phyloP scores from a whole-genome alignment of 345 rosid genomes.

The Salix viminalis region DNA sequence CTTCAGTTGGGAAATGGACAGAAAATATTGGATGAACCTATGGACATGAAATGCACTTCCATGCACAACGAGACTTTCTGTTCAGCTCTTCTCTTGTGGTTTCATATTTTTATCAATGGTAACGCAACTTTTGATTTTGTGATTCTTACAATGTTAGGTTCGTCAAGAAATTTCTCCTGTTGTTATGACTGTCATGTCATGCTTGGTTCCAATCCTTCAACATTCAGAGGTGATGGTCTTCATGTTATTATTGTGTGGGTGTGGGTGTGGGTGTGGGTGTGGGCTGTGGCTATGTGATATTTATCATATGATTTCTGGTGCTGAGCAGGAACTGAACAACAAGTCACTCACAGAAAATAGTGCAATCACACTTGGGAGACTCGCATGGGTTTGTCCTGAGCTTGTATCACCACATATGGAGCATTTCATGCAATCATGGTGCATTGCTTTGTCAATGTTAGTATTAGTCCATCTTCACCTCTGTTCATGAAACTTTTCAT shows the following conservation, averaged over 20 bases:
- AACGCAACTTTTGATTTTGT: neutral
- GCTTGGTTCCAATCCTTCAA: slow-evolving; percentile 75
- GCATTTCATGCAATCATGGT: slow-evolving; percentile 98
- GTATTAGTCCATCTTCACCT: slow-evolving; percentile 19
- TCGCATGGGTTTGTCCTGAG: slow-evolving; percentile 98
- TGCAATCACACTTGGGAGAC: slow-evolving; percentile 96
- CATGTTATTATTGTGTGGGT: neutral
- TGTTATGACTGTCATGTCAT: slow-evolving; percentile 63
- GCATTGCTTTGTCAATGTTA: slow-evolving; percentile 81
- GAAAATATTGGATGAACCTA: neutral
- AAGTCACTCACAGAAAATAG: slow-evolving; percentile 88
- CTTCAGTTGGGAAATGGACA: neutral
- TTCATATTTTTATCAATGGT: neutral
- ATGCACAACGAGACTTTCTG: neutral
- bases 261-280: no score
- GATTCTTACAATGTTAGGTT: slow-evolving; percentile 43
- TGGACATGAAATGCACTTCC: neutral
- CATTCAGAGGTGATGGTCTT: slow-evolving; percentile 56
- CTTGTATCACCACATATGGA: slow-evolving; percentile 96
- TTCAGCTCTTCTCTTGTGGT: neutral
- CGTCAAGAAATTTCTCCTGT: slow-evolving; percentile 86
- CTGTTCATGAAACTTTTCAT: slow-evolving; percentile 1
- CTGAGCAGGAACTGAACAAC: slow-evolving; percentile 71
- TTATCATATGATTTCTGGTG: slow-evolving; percentile 8
- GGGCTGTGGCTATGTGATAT: neutral